Evolutionary conservation across 2,329 filamentous ascomycete species (phyloP), one percentile per base, ranked within the genome.

Genomic region (Colletotrichum lupini): DNA sequence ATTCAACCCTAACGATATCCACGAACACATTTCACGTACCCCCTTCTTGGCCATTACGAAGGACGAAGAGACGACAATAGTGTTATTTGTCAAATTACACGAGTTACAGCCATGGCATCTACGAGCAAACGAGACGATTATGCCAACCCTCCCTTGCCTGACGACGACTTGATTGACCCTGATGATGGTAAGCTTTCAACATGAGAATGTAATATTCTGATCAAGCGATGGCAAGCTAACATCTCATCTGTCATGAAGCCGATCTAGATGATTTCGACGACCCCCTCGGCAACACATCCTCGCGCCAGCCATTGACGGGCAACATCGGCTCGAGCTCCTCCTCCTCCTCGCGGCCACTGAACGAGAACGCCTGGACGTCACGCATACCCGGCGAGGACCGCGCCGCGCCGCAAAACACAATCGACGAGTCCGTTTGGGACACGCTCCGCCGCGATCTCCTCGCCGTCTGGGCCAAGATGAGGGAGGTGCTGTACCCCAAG

Each of bases 391-490:
- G 97, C 77, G 96, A 98, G 83, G 97, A 99, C 85, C 93, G 97
- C 67, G 90, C 93, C 75, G 95, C 97, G 19, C 91, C 95, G 8
- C 92, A 93, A 76, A 97, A 97, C 85, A 99, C 97, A 58, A 97
- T 99, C 82, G 97, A 99, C 83, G 97, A 99, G 85, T 92, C 92
- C 1, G 97, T 99, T 53, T 99, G 97, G 97, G 94, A 96, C 56
- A 99, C 97, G n/a, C 87, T 99, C 74, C 94, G 94, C 65, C 93
- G 97, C 77, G 97, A 99, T 82, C 86, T 99, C 76, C 85, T 96
- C 8, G 97, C 95, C 30, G 95, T 98, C 46, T 98, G 97, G 96
- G 94, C 94, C 85, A 99, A 99, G 88, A 95, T 99, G 92, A 92
- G 94, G 82, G 96, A 98, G 87, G 97, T 99, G 52, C 90, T 99